Evolutionary conservation across 768 basidiomycete genomes (phyloP).

Genomic region (Dendrothele bispora): DNA sequence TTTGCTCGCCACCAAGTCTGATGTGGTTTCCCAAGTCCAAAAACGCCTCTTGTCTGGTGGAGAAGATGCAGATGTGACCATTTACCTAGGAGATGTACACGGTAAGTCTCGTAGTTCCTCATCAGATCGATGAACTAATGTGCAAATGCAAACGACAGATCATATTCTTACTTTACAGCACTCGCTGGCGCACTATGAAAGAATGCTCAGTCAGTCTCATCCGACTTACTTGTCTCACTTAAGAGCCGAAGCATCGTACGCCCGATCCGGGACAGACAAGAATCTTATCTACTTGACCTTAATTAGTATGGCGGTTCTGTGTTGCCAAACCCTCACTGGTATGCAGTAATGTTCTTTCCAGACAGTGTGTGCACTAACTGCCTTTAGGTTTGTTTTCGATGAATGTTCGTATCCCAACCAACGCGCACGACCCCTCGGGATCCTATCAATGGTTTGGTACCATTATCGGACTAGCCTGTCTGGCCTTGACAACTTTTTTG

Average conservation of each 20-base stretch:
- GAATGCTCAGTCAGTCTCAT: conserved; percentile 84
- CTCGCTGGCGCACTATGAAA: conserved; percentile 82
- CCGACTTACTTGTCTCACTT: conserved; percentile 84
- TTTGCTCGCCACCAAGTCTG: conserved; percentile 75
- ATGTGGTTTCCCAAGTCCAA: conserved; percentile 76
- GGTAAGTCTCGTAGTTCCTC: conserved; percentile 43
- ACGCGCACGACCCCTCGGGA: conserved; percentile 33
- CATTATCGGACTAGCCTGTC: conserved; percentile 44
- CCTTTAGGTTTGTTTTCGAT: conserved; percentile 61
- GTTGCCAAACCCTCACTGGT: conserved; percentile 63
- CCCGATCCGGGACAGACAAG: conserved; percentile 64
- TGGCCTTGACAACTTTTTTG: conserved; percentile 46
- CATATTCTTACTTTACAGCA: conserved; percentile 89
- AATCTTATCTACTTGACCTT: conserved; percentile 64
- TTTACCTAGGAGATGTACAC: conserved; percentile 91
- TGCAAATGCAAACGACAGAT: conserved; percentile 45
- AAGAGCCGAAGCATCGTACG: conserved; percentile 54
- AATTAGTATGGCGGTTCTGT: conserved; percentile 67
- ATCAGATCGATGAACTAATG: neutral
- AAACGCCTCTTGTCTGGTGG: conserved; percentile 65
- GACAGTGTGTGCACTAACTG: neutral
- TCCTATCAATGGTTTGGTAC: conserved; percentile 56
- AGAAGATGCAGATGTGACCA: conserved; percentile 69
- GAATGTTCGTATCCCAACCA: conserved; percentile 67
- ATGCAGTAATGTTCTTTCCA: conserved; percentile 16